Evolutionary conservation across 2,329 filamentous ascomycete genomes (phyloP).

Genomic region (Lizonia empirigonia): DNA sequence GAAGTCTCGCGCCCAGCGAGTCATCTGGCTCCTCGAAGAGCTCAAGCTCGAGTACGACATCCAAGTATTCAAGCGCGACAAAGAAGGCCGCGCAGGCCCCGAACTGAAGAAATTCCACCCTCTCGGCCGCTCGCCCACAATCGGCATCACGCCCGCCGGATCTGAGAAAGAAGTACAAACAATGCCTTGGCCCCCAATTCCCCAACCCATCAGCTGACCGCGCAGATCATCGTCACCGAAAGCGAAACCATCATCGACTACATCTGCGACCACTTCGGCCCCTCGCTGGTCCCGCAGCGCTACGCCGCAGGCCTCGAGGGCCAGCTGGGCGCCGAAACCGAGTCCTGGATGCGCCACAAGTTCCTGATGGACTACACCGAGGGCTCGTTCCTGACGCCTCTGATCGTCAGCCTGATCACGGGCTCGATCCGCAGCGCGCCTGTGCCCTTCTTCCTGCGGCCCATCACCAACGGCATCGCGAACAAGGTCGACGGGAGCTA

Average conservation of each 20-base stretch:
- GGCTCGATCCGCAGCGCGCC: conserved; percentile 57
- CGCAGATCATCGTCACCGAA: conserved; percentile 71
- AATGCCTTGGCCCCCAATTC: not conserved
- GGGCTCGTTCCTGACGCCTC: conserved; percentile 76
- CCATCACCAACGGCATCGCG: conserved; percentile 63
- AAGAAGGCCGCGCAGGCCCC: conserved; percentile 71
- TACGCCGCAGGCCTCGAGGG: conserved; percentile 61
- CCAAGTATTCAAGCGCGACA: conserved; percentile 73
- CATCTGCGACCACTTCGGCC: conserved; percentile 70
- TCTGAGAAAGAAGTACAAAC: conserved; percentile 48
- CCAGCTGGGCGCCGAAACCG: conserved; percentile 62
- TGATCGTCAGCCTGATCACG: conserved; percentile 69
- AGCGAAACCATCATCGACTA: conserved; percentile 83
- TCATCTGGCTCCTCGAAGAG: conserved; percentile 86
- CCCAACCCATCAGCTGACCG: conserved; percentile 1
- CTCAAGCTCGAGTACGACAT: conserved; percentile 79
- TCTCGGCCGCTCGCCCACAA: conserved; percentile 82
- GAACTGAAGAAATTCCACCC: conserved; percentile 80
- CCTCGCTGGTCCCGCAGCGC: conserved; percentile 57
- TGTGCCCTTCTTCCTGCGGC: conserved; percentile 72
- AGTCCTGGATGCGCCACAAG: conserved; percentile 64
- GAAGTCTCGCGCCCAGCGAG: conserved; percentile 79
- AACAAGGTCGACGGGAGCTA: conserved; percentile 53
- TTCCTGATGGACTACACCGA: conserved; percentile 77
- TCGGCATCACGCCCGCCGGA: conserved; percentile 65